These are phyloP conservation scores for Ceraceosorus guamensis DNA, from an alignment of 1,284 basidiomycete species.

Conservation along the genomic window DNA sequence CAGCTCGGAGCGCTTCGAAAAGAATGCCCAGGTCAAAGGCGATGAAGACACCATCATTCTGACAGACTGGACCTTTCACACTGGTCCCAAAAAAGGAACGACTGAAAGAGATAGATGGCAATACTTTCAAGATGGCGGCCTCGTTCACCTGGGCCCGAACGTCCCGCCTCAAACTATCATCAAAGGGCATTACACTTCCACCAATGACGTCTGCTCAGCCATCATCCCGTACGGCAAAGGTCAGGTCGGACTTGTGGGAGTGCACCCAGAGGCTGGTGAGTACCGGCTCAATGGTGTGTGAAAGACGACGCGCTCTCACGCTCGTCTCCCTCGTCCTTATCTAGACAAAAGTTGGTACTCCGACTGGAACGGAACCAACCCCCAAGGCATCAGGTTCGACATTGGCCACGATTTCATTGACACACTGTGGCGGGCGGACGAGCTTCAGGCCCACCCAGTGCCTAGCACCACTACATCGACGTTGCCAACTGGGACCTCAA, in stretches of 20 bases:
- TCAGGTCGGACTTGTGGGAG: not conserved
- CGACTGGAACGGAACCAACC: not conserved
- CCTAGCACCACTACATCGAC: too few relatives aligned
- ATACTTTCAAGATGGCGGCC: slow-evolving; percentile 7
- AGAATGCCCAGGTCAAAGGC: not conserved
- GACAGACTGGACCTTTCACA: slow-evolving; percentile 5
- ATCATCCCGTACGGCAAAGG: slow-evolving; percentile 3
- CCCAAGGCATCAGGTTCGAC: not conserved
- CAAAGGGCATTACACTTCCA: slow-evolving; percentile 1
- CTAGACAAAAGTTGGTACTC: slow-evolving; percentile 4
- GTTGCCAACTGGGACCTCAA: too few relatives aligned
- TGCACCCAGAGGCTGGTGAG: slow-evolving; percentile 7
- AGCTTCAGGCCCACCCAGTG: too few relatives aligned
- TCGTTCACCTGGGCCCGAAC: not conserved
- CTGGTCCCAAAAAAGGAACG: slow-evolving; percentile 1
- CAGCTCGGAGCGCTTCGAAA: not conserved
- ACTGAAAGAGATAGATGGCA: slow-evolving; percentile 2
- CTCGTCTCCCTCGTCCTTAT: too few relatives aligned
- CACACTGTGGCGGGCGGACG: not conserved
- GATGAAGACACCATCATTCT: slow-evolving; percentile 4
- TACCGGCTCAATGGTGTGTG: too few relatives aligned
- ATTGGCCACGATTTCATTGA: not conserved
- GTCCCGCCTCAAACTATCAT: not conserved
- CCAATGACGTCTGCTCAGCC: not conserved
- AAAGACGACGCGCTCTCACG: too few relatives aligned